Percentiles rank a stretch among this genome's conserved stretches.
Evolutionary conservation across 192 early-diverging fungal genomes (phyloP).

Genomic region (Backusella australiensis): DNA sequence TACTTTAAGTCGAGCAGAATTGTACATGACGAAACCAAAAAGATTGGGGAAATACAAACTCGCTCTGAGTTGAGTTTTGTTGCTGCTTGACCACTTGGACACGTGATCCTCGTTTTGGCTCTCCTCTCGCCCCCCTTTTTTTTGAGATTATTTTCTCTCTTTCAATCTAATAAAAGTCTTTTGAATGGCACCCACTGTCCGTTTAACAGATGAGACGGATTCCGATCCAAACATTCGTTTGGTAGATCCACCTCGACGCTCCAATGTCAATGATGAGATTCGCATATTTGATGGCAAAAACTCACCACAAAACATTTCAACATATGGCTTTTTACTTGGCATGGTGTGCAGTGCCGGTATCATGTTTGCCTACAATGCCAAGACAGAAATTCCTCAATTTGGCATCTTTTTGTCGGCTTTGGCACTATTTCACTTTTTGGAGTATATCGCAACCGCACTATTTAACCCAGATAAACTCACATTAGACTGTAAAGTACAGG

Average conservation of each 20-base stretch:
- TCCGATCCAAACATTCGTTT: slow-evolving; percentile 16
- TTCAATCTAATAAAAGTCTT: not conserved
- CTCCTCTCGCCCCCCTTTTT: not conserved
- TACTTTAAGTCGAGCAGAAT: slow-evolving; percentile 72
- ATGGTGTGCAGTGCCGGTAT: slow-evolving; percentile 55
- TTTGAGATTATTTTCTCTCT: not conserved
- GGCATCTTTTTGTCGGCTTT: slow-evolving; percentile 68
- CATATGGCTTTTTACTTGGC: slow-evolving; percentile 73
- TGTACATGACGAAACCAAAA: slow-evolving; percentile 37
- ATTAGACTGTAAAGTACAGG: slow-evolving; percentile 60
- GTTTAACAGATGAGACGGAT: not conserved
- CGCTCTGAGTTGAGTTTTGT: not conserved
- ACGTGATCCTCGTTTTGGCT: not conserved
- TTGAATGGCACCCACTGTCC: not conserved
- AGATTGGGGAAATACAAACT: not conserved
- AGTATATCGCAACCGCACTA: slow-evolving; percentile 86
- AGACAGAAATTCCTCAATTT: slow-evolving; percentile 46
- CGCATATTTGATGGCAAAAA: slow-evolving; percentile 62
- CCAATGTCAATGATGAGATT: slow-evolving; percentile 38
- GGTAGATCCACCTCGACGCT: slow-evolving; percentile 4
- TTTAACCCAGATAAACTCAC: slow-evolving; percentile 67
- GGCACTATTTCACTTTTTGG: slow-evolving; percentile 78
- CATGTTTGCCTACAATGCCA: slow-evolving; percentile 32
- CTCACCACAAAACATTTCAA: slow-evolving; percentile 79
- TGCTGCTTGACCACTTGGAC: not conserved